Base-by-base conservation (phyloP, 805 yeast species). In the Pichia gijzeniarum region DNA sequence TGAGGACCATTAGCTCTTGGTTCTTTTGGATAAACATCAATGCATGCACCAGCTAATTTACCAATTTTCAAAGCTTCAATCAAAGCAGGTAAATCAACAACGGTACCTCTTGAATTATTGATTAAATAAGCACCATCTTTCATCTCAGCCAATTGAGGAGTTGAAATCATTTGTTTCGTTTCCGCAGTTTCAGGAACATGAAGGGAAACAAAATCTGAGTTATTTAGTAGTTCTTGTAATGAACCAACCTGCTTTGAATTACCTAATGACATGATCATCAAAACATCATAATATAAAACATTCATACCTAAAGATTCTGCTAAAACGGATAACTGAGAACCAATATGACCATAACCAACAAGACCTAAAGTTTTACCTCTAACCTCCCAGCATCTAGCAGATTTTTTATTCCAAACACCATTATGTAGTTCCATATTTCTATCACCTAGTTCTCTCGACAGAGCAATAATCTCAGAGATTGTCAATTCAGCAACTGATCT, bases 231-330 rank as follows among this genome's bases (percentile, higher is more conserved):
- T 62, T 89, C 96, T 59, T 86, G 82, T 56, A 93, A 75, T 33
- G 95, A 76, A 22, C 80, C 68, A 44, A 89, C 96, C 73, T 93
- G 99, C 65, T 82, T 85, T 50, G 99, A 95, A 65, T 88, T 91
- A 72, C 99, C 99, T 64, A 93, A 74, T 22, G 96, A 76, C 99
- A 93, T 93, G 65, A 93, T 88, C 77, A 90, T 89, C 45, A 77
- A 62, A 35, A 87, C 85, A 67, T 93, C 99, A 67, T 89, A 88
- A 74, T 91, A 93, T 51, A 91, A 71, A 44, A 93, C 97, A 56
- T 85, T 85, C 96, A 93, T 83, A 70, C 99, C 99, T 81, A 93
- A 80, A 38, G 97, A 79, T 74, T 93, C 99, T 41, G 99, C 98
- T 58, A 93, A 72, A 10, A 93, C 99, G 8, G 96, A 85, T 64